Base-by-base conservation (phyloP, 2,329 filamentous ascomycete genomes). In the Aspergillus alliaceus region DNA sequence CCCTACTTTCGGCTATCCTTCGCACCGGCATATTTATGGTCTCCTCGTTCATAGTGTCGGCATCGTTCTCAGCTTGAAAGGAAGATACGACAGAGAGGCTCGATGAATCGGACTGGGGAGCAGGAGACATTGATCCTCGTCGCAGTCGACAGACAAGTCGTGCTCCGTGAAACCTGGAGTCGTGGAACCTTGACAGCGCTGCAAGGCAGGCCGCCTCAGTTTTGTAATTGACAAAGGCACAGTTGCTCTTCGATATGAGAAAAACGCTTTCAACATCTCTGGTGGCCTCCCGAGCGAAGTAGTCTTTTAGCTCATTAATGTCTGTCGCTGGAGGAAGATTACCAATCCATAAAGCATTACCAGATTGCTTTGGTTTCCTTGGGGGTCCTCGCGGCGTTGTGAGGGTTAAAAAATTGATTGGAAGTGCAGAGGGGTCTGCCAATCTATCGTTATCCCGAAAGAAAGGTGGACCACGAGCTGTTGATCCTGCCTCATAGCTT, bases 201-300 rank as follows among this genome's bases (percentile, higher is more conserved):
- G 84, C 82, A 6, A 84, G 77, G 69, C 92, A 97, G 5, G 86
- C 86, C 3, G 80, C 77, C 66, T 96, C 92, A 51, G 91, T 89
- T 61, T 88, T 90, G 72, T 96, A 98, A 69, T 98, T 98, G 63
- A 96, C 91, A 77, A 98, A 98, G 0, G 93, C 93, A 69, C 93
- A 98, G 70, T 97, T 97, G 72, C 93, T 97, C 73, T 97, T 97
- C 0, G 93, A 93, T 39, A 98, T 98, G 34, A 98, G 79, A 64
- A 98, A 97, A 0, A 98, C 79, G 47, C 92, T 96, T 71, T 96
- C 90, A 22, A 98, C 85, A 1, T 92, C 84, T 40, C 81, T 84
- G 0, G 82, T 83, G 0, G 91, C 88, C 63, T 93, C 89, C 61
- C 85, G 86, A 59, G 90, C 96, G 57, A 97, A 95, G 71, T 97